Conservation (phyloP, 2,329 filamentous ascomycete genomes). For the Mollisia scopiformis region DNA sequence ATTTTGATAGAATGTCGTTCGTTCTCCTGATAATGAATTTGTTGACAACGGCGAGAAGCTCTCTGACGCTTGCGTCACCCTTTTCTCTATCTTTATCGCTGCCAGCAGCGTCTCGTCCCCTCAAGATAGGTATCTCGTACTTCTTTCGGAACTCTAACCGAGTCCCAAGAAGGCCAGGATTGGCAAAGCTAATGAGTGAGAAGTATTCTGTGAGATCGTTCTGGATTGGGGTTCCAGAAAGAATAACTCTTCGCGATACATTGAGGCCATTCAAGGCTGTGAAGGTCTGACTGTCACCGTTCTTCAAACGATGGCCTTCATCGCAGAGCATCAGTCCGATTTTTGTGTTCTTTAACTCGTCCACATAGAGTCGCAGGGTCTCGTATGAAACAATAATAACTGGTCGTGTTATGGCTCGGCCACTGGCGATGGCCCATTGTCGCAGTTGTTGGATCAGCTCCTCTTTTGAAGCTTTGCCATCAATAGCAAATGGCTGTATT, state of each 20-base stretch:
- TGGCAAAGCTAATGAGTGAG: conserved; percentile 92
- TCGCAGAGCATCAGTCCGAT: conserved; percentile 95
- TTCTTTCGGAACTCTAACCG: conserved; percentile 90
- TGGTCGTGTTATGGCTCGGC: conserved; percentile 85
- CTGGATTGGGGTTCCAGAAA: conserved; percentile 96
- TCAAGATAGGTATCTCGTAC: conserved; percentile 89
- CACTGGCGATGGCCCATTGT: conserved; percentile 92
- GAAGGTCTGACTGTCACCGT: conserved; percentile 95
- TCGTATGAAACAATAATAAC: conserved; percentile 99
- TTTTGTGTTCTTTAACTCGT: conserved; percentile 84
- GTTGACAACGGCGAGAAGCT: conserved; percentile 85
- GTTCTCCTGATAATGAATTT: conserved; percentile 98
- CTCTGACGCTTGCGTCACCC: conserved; percentile 80
- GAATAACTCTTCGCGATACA: conserved; percentile 87
- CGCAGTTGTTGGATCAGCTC: conserved; percentile 87
- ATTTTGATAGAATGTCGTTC: conserved; percentile 97
- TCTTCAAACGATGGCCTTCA: conserved; percentile 95
- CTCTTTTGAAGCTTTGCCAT: conserved; percentile 94
- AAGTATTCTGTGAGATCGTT: conserved; percentile 99
- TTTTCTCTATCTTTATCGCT: conserved; percentile 80
- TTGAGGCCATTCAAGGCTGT: conserved; percentile 88
- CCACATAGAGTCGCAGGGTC: conserved; percentile 86
- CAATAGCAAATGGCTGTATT: conserved; percentile 90
- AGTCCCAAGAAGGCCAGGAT: conserved; percentile 87
- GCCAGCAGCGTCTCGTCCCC: conserved; percentile 88